Evolutionary conservation across 1,284 basidiomycete species (phyloP).

Genomic region (Leccinum variabile): DNA sequence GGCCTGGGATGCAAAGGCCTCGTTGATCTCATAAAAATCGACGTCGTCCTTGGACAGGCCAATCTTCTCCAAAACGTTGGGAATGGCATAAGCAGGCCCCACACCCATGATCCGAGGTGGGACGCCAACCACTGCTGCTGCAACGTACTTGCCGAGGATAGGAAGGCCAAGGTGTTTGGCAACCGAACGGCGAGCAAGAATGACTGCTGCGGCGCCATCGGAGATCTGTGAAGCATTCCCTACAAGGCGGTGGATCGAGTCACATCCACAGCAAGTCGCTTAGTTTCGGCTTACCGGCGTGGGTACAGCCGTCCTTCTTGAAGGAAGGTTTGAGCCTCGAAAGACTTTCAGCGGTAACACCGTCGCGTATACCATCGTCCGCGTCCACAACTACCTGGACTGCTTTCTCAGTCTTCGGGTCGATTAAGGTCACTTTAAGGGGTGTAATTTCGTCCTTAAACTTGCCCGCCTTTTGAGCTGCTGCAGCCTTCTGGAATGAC

Average conservation of each 20-base stretch:
- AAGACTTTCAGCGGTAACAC: conserved; percentile 86
- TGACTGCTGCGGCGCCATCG: conserved; percentile 96
- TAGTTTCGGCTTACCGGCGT: conserved; percentile 61
- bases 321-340: conserved; percentile 95
- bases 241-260: conserved; percentile 22
- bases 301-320: conserved; percentile 84
- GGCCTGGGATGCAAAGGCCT: conserved; percentile 90
- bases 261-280: neutral
- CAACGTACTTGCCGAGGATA: conserved; percentile 91
- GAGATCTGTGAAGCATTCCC: conserved; percentile 93
- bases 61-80: conserved; percentile 70
- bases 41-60: conserved; percentile 77
- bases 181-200: conserved; percentile 83
- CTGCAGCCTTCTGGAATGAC: conserved; percentile 85
- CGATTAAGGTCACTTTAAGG: conserved; percentile 70
- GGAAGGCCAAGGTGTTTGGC: conserved; percentile 90
- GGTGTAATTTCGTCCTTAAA: conserved; percentile 94
- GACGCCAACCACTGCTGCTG: conserved; percentile 78
- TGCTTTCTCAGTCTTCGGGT: conserved; percentile 86
- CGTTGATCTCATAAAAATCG: conserved; percentile 95
- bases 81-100: conserved; percentile 91
- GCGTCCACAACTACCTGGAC: conserved; percentile 76
- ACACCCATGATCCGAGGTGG: conserved; percentile 90
- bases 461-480: conserved; percentile 87
- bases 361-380: conserved; percentile 93